phyloP scores from a whole-genome alignment of 2,329 filamentous ascomycete genomes.

The Talaromyces sp. region DNA sequence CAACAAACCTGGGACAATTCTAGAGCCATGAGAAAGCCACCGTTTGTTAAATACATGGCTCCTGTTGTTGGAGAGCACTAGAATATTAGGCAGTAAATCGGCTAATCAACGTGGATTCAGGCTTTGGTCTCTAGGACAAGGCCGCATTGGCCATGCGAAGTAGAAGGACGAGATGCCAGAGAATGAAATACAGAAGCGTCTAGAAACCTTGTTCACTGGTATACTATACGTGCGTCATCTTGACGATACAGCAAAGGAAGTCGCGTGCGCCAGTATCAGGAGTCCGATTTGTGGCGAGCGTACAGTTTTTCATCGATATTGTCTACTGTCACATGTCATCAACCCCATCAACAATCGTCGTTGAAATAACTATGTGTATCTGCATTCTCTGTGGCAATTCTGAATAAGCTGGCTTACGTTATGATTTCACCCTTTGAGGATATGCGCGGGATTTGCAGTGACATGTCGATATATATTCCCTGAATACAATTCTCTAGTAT shows the following conservation, averaged over 20 bases:
- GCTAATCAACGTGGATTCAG: background rate
- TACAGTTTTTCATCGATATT: background rate
- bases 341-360: background rate
- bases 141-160: background rate
- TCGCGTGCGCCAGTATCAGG: background rate
- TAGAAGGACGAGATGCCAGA: background rate
- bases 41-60: background rate
- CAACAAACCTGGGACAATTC: background rate
- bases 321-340: background rate
- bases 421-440: background rate
- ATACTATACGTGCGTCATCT: background rate
- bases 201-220: background rate
- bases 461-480: background rate
- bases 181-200: background rate
- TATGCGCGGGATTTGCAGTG: no score
- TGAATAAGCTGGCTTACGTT: background rate
- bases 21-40: background rate
- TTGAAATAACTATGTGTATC: no score
- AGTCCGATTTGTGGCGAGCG: background rate
- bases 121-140: background rate
- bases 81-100: background rate
- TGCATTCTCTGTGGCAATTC: background rate
- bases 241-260: background rate
- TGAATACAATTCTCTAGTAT: background rate
- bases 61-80: background rate